Evolutionary conservation across 495 filamentous ascomycete genomes (phyloP), one percentile per base, ranked within the genome.

Genomic region (Podospora fimiseda): DNA sequence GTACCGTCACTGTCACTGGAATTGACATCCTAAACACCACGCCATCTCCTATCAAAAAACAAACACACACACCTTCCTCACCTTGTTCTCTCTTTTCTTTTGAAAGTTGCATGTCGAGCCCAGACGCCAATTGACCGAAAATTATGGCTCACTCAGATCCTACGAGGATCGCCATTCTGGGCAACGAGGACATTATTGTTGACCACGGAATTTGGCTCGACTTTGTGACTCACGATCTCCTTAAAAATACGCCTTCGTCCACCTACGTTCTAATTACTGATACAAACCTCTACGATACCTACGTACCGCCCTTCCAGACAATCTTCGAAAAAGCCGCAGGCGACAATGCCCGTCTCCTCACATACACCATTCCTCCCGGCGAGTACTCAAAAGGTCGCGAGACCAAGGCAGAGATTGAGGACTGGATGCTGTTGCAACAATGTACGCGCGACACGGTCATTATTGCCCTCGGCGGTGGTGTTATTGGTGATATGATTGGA

Each of bases 241-340:
- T 96, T 59, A 74, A 77, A 23, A 86, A 83, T 63, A 70, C 93
- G 53, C 71, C 78, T 39, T 92, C 90, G 19, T 92, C 89, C 21
- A 96, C 90, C 53, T 98, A 96, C 68, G 87, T 96, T 42, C 84
- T 98, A 41, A 85, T 98, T 60, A 97, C 93, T 62, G 93, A 98
- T 70, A 92, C 89, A 16, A 97, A 97, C 67, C 83, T 98, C 56
- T 80, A 80, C 46, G 77, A 83, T 14, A 79, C 85, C 58, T 95
- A 98, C 72, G 83, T 87, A 7, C 80, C 89, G 14, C 60, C 66
- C 44, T 97, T 97, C 73, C 71, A 86, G 63, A 74, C 78, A 43
- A 70, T 78, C 52, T 97, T 98, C 70, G 74, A 83, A 54, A 56
- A 72, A 51, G 73, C 74, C 48, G 69, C 78, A 18, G 67, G 78